A percentile compares a stretch with the other conserved stretches of the same genome.
Evolutionary conservation across 768 basidiomycete genomes (phyloP).

Genomic region (Pleurotus pulmonarius): DNA sequence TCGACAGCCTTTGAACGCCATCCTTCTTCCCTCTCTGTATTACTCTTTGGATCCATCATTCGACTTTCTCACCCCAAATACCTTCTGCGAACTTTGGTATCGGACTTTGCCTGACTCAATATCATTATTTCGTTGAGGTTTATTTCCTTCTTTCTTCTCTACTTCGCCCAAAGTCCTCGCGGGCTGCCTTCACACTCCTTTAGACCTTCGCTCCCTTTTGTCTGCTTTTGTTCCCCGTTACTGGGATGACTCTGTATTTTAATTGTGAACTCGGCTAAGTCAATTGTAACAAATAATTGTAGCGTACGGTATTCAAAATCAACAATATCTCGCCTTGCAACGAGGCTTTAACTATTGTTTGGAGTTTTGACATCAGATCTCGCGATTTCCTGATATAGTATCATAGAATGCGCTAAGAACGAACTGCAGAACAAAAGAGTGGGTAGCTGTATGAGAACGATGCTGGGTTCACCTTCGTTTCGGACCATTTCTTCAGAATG

Average conservation of each 20-base stretch:
- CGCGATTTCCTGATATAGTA: too few species aligned
- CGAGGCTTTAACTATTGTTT: background rate
- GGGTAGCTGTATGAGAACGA: too few species aligned
- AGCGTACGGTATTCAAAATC: background rate
- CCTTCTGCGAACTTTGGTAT: conserved; percentile 7
- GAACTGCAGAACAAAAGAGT: too few species aligned
- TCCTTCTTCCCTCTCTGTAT: background rate
- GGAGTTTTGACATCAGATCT: background rate
- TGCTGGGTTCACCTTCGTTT: too few species aligned
- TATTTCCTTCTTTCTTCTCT: conserved; percentile 17
- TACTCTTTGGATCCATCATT: background rate
- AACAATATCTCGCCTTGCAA: background rate
- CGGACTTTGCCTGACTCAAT: conserved; percentile 9
- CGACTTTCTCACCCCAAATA: background rate
- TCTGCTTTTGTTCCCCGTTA: background rate
- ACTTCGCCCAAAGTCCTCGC: background rate
- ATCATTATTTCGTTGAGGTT: conserved; percentile 10
- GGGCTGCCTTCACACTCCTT: conserved; percentile 8
- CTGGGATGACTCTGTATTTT: background rate
- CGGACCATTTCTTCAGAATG: too few species aligned
- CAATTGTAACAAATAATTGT: conserved; percentile 5
- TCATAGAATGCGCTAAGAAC: too few species aligned
- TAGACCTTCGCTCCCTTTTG: conserved; percentile 10
- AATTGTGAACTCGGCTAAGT: background rate
- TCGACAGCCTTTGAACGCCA: conserved; percentile 16